phyloP scores from a whole-genome alignment of 345 rosid genomes.

The Populus davidiana region DNA sequence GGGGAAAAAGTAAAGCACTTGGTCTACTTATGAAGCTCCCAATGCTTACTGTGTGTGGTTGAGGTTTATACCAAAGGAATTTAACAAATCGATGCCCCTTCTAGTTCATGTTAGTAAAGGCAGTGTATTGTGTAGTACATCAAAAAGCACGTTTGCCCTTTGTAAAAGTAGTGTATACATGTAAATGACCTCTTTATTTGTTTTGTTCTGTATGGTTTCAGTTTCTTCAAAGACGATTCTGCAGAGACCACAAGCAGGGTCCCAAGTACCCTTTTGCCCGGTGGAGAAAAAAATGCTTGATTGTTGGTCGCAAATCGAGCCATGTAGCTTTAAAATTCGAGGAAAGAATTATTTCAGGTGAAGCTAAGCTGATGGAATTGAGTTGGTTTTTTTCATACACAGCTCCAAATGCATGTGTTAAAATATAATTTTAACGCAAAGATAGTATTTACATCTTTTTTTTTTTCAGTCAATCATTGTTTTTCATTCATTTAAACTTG shows the following conservation, averaged over 20 bases:
- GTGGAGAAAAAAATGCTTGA: constrained; percentile 63
- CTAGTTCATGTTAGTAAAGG: no score
- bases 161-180: background rate
- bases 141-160: no score
- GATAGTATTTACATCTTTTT: background rate
- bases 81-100: no score
- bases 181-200: background rate
- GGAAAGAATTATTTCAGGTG: constrained; percentile 62
- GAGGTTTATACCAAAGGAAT: no score
- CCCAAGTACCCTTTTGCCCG: constrained; percentile 64
- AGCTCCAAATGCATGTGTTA: background rate
- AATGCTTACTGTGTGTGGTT: no score
- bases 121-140: no score
- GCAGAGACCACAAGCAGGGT: constrained; percentile 68
- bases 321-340: constrained; percentile 61
- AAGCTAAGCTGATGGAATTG: constrained; percentile 7
- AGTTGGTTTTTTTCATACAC: background rate
- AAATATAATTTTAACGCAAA: background rate
- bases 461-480: background rate
- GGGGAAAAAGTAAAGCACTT: no score
- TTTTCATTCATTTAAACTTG: constrained; percentile 1
- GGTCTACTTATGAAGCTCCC: no score
- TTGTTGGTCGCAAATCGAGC: constrained; percentile 73
- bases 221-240: constrained; percentile 73
- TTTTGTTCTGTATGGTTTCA: constrained; percentile 25